phyloP scores from a whole-genome alignment of 2,329 filamentous ascomycete species.

The Rosellinia necatrix region DNA sequence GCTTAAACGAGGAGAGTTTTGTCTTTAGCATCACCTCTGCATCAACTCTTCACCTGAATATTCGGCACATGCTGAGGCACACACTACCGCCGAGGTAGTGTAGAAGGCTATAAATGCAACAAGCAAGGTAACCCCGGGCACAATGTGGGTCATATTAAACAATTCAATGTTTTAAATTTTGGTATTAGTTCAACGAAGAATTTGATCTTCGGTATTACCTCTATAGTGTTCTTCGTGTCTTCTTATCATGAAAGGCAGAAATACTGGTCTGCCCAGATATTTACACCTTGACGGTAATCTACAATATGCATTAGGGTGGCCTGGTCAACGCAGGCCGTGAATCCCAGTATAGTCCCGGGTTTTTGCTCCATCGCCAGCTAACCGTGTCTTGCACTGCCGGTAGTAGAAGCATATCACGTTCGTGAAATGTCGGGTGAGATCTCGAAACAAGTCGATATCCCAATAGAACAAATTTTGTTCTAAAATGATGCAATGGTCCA shows the following conservation, averaged over 20 bases:
- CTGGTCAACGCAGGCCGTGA: not conserved
- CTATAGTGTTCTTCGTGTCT: slow-evolving; percentile 17
- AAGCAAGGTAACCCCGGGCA: too few relatives aligned
- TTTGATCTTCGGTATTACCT: slow-evolving; percentile 24
- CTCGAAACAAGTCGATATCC: not conserved
- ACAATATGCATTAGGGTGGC: slow-evolving; percentile 9
- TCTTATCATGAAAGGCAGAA: slow-evolving; percentile 29
- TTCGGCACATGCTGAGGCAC: too few relatives aligned
- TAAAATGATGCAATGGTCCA: not conserved
- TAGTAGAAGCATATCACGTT: not conserved
- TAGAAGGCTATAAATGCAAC: too few relatives aligned
- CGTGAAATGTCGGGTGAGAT: too few relatives aligned
- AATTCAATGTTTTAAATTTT: not conserved
- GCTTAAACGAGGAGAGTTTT: too few relatives aligned
- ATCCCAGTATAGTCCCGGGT: not conserved
- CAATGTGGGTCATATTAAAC: too few relatives aligned
- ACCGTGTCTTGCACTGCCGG: slow-evolving; percentile 10
- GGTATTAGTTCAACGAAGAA: slow-evolving; percentile 17
- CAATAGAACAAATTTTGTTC: not conserved
- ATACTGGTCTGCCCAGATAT: slow-evolving; percentile 31
- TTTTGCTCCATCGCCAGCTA: not conserved
- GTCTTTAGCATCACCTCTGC: too few relatives aligned
- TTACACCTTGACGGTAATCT: slow-evolving; percentile 28
- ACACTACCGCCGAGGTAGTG: too few relatives aligned
- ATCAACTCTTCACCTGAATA: too few relatives aligned